Evolutionary conservation across 1,139 yeast species (phyloP).

Genomic region (Hyphopichia buzzinii): DNA sequence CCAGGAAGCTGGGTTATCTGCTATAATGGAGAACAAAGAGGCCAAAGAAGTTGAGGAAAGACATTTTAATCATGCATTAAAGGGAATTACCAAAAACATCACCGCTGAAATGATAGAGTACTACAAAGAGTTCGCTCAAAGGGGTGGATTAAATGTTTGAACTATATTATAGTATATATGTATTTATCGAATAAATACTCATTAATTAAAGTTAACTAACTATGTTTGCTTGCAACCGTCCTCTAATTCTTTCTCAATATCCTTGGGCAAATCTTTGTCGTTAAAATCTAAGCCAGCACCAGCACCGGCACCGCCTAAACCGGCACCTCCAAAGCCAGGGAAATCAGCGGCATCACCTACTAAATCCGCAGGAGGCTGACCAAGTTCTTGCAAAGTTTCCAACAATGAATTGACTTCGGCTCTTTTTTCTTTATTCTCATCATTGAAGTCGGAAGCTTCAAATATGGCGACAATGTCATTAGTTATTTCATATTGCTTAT

Average conservation of each 20-base stretch:
- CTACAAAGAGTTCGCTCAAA: slow-evolving; percentile 62
- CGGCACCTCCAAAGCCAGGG: slow-evolving; percentile 49
- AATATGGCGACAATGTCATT: slow-evolving; percentile 54
- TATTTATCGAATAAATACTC: not conserved
- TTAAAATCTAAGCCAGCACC: slow-evolving; percentile 36
- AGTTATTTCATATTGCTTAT: slow-evolving; percentile 54
- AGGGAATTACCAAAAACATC: slow-evolving; percentile 70
- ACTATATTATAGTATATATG: not conserved
- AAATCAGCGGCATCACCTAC: slow-evolving; percentile 65
- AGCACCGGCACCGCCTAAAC: slow-evolving; percentile 11
- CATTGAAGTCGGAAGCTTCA: slow-evolving; percentile 54
- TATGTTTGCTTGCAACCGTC: slow-evolving; percentile 32
- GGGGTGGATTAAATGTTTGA: slow-evolving; percentile 27
- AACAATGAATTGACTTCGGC: slow-evolving; percentile 55
- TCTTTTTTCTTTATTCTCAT: slow-evolving; percentile 49
- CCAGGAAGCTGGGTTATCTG: slow-evolving; percentile 93
- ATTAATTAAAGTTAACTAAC: not conserved
- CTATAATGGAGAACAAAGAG: slow-evolving; percentile 73
- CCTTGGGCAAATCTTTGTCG: slow-evolving; percentile 46
- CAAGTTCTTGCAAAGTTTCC: slow-evolving; percentile 74
- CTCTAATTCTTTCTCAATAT: slow-evolving; percentile 45
- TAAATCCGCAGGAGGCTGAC: slow-evolving; percentile 84
- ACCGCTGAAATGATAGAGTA: slow-evolving; percentile 81
- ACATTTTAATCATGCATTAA: slow-evolving; percentile 74
- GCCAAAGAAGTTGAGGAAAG: slow-evolving; percentile 51